These are phyloP conservation scores for Achaetomium macrosporum DNA, from an alignment of 2,329 filamentous ascomycete genomes.

Conservation along the genomic window DNA sequence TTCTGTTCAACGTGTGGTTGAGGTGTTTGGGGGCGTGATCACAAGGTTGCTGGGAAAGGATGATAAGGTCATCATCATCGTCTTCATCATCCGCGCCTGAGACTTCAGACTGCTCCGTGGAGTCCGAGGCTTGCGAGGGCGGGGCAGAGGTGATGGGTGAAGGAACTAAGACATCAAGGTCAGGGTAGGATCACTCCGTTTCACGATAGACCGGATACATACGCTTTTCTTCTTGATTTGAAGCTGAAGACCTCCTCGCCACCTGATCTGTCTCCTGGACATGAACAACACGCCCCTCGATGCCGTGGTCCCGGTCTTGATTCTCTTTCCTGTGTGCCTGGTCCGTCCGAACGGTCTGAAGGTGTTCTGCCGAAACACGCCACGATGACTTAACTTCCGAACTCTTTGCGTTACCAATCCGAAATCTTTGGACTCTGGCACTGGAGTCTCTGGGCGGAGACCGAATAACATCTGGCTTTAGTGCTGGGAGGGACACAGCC, in stretches of 20 bases:
- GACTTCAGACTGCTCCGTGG: background rate
- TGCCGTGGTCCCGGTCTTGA: too few species aligned
- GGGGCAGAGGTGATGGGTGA: background rate
- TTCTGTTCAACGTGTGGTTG: background rate
- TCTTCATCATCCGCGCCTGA: background rate
- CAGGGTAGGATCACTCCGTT: too few species aligned
- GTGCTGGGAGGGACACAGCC: conserved; percentile 3
- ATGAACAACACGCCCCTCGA: background rate
- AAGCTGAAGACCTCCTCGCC: background rate
- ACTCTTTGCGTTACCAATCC: background rate
- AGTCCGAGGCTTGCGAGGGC: background rate
- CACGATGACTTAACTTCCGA: background rate
- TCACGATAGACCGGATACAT: background rate
- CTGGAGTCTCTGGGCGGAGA: background rate
- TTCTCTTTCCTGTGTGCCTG: background rate
- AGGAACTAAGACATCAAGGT: background rate
- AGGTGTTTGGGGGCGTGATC: background rate
- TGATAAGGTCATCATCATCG: conserved; percentile 4
- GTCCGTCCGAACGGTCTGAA: background rate
- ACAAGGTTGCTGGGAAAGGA: background rate
- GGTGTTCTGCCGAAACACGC: background rate
- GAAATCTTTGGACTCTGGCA: background rate
- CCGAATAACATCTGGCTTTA: conserved; percentile 3
- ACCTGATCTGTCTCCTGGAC: background rate
- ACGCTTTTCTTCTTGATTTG: background rate